Conservation (phyloP, 345 rosid species). For the Aethionema arabicum region DNA sequence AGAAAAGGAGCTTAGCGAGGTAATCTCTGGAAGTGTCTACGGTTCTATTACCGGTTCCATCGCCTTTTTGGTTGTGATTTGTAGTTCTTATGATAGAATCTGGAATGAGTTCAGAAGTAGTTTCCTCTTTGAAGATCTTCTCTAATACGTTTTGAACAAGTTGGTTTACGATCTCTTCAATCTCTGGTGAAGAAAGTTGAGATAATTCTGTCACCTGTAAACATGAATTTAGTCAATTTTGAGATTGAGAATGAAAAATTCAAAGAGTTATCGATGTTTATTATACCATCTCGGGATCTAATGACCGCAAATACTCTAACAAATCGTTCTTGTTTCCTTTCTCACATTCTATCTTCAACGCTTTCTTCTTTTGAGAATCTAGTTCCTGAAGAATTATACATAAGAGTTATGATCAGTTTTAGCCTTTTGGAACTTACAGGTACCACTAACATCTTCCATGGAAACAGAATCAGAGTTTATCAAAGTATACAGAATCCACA, state of each 20-base stretch:
- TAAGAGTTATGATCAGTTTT: conserved; percentile 9
- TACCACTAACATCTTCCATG: conserved; percentile 7
- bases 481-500: conserved; percentile 5
- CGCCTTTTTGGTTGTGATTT: conserved; percentile 27
- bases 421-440: background rate
- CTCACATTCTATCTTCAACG: conserved; percentile 46
- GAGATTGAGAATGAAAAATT: background rate
- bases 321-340: conserved; percentile 64
- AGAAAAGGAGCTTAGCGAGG: conserved; percentile 91
- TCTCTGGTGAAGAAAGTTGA: conserved; percentile 77
- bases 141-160: conserved; percentile 66
- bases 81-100: conserved; percentile 35
- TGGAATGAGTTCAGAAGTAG: conserved; percentile 36
- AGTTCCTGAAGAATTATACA: conserved; percentile 57
- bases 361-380: conserved; percentile 57
- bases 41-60: conserved; percentile 39
- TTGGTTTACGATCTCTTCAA: conserved; percentile 80
- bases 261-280: conserved; percentile 6
- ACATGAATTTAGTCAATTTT: conserved; percentile 1
- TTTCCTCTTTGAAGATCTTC: conserved; percentile 50
- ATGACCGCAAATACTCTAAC: conserved; percentile 80
- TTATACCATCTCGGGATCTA: conserved; percentile 78
- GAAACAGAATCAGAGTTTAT: conserved; percentile 2
- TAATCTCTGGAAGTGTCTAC: conserved; percentile 81
- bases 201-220: conserved; percentile 74